A percentile compares a stretch with the other conserved stretches of the same genome.
phyloP scores from a whole-genome alignment of 2,329 filamentous ascomycete species.

The Cladosporium sp. region DNA sequence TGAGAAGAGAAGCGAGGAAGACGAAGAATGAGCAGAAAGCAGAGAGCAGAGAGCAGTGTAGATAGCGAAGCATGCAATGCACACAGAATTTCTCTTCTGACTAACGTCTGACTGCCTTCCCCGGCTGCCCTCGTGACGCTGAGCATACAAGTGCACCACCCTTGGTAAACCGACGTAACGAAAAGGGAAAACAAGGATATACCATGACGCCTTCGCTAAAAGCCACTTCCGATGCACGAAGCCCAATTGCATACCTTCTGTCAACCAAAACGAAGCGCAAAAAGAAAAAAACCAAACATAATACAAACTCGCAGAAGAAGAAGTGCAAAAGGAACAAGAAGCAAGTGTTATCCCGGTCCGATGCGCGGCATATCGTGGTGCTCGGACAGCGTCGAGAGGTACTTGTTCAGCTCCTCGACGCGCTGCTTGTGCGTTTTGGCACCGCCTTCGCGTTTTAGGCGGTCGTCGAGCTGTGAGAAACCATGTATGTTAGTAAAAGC shows the following conservation, averaged over 20 bases:
- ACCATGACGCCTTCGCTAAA: conserved; percentile 4
- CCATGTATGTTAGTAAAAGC: neutral
- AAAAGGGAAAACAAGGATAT: neutral
- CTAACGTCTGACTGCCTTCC: neutral
- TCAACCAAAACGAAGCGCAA: neutral
- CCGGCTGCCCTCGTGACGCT: neutral
- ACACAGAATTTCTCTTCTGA: neutral
- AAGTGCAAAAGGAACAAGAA: neutral
- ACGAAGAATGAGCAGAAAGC: neutral
- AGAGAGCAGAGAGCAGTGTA: conserved; percentile 1
- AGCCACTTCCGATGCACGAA: neutral
- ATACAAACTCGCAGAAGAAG: neutral
- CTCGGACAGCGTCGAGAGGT: conserved; percentile 87
- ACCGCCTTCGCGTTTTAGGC: conserved; percentile 72
- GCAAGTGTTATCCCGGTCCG: conserved; percentile 53
- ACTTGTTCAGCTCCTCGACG: conserved; percentile 93
- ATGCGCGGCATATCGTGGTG: conserved; percentile 89
- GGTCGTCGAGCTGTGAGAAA: conserved; percentile 68
- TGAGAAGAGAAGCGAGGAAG: neutral
- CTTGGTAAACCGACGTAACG: neutral
- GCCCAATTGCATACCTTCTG: neutral
- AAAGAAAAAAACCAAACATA: neutral
- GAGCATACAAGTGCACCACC: neutral
- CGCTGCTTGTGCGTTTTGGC: conserved; percentile 96
- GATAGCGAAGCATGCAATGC: neutral